phyloP scores from a whole-genome alignment of 2,329 filamentous ascomycete species.

The Ophiostoma australiae region DNA sequence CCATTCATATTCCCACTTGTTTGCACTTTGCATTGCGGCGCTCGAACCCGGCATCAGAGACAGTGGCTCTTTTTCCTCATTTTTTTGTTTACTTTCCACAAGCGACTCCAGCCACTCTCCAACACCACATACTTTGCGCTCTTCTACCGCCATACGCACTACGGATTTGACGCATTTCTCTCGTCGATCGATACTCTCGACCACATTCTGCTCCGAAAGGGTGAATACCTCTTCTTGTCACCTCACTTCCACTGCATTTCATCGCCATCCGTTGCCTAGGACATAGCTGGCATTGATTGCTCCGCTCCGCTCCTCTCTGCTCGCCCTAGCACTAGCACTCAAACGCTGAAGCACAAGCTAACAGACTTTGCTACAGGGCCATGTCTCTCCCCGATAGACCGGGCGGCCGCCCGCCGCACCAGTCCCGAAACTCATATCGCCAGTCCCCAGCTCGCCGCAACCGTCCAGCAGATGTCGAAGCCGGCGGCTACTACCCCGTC shows the following conservation, averaged over 20 bases:
- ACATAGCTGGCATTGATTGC: slow-evolving; percentile 11
- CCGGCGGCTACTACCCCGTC: slow-evolving; percentile 49
- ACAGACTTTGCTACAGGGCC: slow-evolving; percentile 34
- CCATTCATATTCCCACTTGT: neutral
- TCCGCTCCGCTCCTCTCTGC: neutral
- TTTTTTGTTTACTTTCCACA: slow-evolving; percentile 14
- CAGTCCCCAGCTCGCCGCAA: slow-evolving; percentile 63
- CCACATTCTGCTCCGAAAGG: slow-evolving; percentile 21
- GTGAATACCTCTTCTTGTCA: slow-evolving; percentile 16
- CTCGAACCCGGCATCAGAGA: neutral
- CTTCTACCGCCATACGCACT: neutral
- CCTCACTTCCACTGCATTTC: neutral
- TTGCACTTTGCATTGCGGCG: slow-evolving; percentile 1
- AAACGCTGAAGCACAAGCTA: neutral
- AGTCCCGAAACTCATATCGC: slow-evolving; percentile 60
- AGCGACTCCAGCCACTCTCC: neutral
- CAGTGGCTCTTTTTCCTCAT: neutral
- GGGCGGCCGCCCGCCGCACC: slow-evolving; percentile 56
- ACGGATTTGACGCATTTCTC: neutral
- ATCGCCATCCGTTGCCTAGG: slow-evolving; percentile 14
- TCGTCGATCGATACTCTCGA: neutral
- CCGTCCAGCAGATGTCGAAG: slow-evolving; percentile 65
- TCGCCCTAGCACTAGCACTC: neutral
- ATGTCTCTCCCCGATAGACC: slow-evolving; percentile 64
- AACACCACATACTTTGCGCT: neutral